A percentile compares a stretch with the other conserved stretches of the same genome.
phyloP scores from a whole-genome alignment of 1,284 basidiomycete species.

The Dichomitus squalens region DNA sequence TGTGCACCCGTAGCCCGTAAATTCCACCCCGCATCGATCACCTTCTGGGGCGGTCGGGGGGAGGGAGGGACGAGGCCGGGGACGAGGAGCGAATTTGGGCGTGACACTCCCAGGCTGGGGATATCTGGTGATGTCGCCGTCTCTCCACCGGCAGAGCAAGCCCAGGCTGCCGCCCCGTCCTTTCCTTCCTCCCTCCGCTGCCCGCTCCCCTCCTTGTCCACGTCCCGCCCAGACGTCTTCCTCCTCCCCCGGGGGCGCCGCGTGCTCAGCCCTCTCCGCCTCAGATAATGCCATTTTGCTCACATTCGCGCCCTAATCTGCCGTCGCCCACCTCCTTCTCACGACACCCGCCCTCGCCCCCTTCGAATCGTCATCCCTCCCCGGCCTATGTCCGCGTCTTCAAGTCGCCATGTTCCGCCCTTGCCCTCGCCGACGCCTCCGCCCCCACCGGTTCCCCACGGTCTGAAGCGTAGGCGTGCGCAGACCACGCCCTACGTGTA shows the following conservation, averaged over 20 bases:
- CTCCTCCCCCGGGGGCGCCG: conserved; percentile 16
- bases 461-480: conserved; percentile 34
- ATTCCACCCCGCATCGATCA: no score
- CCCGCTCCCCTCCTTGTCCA: conserved; percentile 17
- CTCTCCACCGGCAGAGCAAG: conserved; percentile 18
- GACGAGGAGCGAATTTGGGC: not conserved
- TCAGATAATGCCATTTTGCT: conserved; percentile 48
- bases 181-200: conserved; percentile 11
- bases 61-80: conserved; percentile 4
- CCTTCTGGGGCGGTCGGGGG: conserved; percentile 5
- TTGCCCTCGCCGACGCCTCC: conserved; percentile 42
- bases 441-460: conserved; percentile 28
- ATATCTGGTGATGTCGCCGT: conserved; percentile 29
- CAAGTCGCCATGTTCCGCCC: conserved; percentile 32
- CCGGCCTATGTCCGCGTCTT: conserved; percentile 37
- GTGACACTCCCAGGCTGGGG: conserved; percentile 24
- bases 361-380: conserved; percentile 20
- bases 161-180: conserved; percentile 7
- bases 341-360: conserved; percentile 14
- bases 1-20: no score
- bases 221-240: conserved; percentile 11
- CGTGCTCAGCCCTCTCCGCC: conserved; percentile 16
- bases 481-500: conserved; percentile 19
- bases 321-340: conserved; percentile 4
- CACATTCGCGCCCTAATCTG: conserved; percentile 22